These are phyloP conservation scores for Serendipita vermifera DNA, from an alignment of 768 basidiomycete species.

Conservation along the genomic window DNA sequence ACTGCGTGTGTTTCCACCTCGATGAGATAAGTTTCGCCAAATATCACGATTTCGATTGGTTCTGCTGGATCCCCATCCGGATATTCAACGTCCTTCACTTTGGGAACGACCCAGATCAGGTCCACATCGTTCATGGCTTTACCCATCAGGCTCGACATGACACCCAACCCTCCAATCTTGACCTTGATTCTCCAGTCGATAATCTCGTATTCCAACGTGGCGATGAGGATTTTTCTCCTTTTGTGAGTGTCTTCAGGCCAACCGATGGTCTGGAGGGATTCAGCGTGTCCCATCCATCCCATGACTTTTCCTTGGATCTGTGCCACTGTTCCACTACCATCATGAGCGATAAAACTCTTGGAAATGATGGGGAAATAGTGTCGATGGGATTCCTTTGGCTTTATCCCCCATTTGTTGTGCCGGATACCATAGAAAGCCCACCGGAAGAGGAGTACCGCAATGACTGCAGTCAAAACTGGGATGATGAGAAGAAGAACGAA, in stretches of 20 bases:
- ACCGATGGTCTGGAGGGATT: slow-evolving; percentile 49
- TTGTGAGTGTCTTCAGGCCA: slow-evolving; percentile 93
- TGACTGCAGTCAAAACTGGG: slow-evolving; percentile 69
- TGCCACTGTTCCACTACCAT: slow-evolving; percentile 43
- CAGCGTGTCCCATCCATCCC: slow-evolving; percentile 32
- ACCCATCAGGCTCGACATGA: slow-evolving; percentile 96
- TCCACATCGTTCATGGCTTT: slow-evolving; percentile 98
- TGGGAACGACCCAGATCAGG: slow-evolving; percentile 85
- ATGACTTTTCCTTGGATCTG: slow-evolving; percentile 63
- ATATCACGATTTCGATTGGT: slow-evolving; percentile 92
- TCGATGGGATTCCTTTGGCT: slow-evolving; percentile 51
- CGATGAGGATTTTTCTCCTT: slow-evolving; percentile 79
- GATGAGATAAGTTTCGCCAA: slow-evolving; percentile 88
- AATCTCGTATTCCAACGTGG: slow-evolving; percentile 91
- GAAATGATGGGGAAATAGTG: slow-evolving; percentile 87
- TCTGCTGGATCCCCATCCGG: slow-evolving; percentile 84
- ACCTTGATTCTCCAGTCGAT: slow-evolving; percentile 97
- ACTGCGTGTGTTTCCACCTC: slow-evolving; percentile 87
- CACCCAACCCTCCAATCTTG: slow-evolving; percentile 94
- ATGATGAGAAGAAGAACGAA: slow-evolving; percentile 71
- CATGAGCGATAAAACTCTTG: slow-evolving; percentile 55
- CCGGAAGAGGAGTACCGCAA: slow-evolving; percentile 81
- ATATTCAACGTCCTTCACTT: slow-evolving; percentile 90
- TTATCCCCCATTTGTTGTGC: slow-evolving; percentile 83
- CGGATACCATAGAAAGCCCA: slow-evolving; percentile 94